Conservation (phyloP, 1,284 basidiomycete species). For the Cystobasidiaceae sp. region DNA sequence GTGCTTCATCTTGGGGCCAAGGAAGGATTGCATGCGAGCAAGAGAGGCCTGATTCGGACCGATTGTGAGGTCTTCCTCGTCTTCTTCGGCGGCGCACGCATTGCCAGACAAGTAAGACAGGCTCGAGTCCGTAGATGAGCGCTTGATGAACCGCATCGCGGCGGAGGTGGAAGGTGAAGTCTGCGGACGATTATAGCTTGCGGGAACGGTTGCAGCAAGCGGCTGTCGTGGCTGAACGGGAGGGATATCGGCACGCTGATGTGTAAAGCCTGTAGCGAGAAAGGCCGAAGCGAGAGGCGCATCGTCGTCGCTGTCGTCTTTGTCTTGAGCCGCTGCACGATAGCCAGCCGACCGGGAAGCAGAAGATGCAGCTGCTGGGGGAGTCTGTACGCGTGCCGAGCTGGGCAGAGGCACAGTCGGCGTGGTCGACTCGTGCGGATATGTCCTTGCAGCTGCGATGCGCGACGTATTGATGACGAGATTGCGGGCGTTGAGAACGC, state of each 20-base stretch:
- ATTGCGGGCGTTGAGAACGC: slow-evolving; percentile 27
- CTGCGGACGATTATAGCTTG: no score
- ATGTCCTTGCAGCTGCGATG: background rate
- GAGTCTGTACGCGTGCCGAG: slow-evolving; percentile 2
- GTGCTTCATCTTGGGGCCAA: slow-evolving; percentile 34
- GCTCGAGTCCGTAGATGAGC: slow-evolving; percentile 12
- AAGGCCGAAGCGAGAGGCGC: no score
- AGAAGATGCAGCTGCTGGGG: slow-evolving; percentile 8
- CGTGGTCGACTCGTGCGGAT: slow-evolving; percentile 4
- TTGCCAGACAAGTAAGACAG: slow-evolving; percentile 13
- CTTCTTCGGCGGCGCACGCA: no score
- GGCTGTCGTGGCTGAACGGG: no score
- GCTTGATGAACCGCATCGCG: background rate
- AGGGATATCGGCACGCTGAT: no score
- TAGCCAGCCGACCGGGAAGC: no score
- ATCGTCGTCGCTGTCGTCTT: no score
- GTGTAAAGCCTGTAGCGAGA: no score
- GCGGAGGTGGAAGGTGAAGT: background rate
- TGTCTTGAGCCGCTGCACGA: no score
- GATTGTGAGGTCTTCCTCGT: slow-evolving; percentile 14
- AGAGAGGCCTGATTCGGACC: slow-evolving; percentile 10
- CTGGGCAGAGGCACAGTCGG: background rate
- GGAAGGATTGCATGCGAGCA: slow-evolving; percentile 32
- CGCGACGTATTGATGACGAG: slow-evolving; percentile 20
- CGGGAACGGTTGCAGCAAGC: no score